Base-by-base conservation (phyloP, 208 protist genomes). In the Crithidia brevicula region DNA sequence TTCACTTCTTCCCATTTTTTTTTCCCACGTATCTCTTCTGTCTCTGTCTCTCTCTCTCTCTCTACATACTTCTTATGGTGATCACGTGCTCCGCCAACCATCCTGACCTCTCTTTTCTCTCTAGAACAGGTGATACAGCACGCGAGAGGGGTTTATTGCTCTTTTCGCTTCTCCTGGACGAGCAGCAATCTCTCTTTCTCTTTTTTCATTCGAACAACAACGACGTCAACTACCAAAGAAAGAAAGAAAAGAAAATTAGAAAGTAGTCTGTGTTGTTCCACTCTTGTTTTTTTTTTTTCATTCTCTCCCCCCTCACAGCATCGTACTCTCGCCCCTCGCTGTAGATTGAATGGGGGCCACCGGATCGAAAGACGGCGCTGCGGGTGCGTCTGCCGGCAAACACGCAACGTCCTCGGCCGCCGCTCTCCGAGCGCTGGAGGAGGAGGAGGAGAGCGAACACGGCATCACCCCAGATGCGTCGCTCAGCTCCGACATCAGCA, bases 401-500 rank as follows among this genome's bases (percentile, higher is more conserved):
- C n/a, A n/a, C n/a, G n/a, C n/a, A n/a, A n/a, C n/a, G n/a, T n/a
- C n/a, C n/a, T n/a, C n/a, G n/a, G n/a, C n/a, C n/a, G n/a, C n/a
- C n/a, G n/a, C n/a, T n/a, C n/a, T n/a, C n/a, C n/a, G n/a, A n/a
- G n/a, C n/a, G n/a, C n/a, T n/a, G n/a, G 27, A 66, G 33, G 40
- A 53, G 3, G 42, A 25, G 4, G 27, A 53, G 10, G 59, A 69
- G 18, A 7, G 45, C 40, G 40, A 70, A 1, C 42, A 64, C 36
- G 33, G 42, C 28, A 53, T 66, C 28, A 46, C 46, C 4, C 72
- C 72, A 2, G 79, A 81, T 53, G 61, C 60, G 13, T 47, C 74
- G 3, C 61, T 81, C 25, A 72, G 70, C 59, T 59, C 64, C 7
- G 63, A 77, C 54, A 54, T 83, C 40, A 81, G 62, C 34, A 81